Evolutionary conservation across 1,284 basidiomycete species (phyloP), one percentile per base, ranked within the genome.

Genomic region (Malassezia equina): DNA sequence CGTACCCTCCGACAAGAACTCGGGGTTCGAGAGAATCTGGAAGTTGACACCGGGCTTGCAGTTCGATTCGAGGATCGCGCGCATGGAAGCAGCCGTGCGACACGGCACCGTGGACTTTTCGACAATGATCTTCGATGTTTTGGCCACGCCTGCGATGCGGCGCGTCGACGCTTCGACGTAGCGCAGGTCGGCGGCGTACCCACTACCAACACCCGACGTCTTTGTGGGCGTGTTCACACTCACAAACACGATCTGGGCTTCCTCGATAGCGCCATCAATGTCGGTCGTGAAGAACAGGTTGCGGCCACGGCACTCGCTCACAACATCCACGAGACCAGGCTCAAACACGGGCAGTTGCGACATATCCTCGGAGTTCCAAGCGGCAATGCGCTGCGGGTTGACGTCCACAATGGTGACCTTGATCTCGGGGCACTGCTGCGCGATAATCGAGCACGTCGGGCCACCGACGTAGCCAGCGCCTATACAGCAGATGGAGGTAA

Each of bases 21-120:
- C 91, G 59, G 93, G 94, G 80, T 98, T 99, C 72, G 93, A 96
- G 61, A 99, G 84, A 73, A 99, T 98, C 76, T 98, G 90, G 75
- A 99, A 99, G 59, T 83, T 83, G 77, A 86, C 86, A 62, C 84
- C 84, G 51, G 86, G 84, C 75, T 85, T 88, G 51, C 90, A 91
- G 81, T 98, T 98, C 67, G 93, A 89, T 77, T 96, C 91, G 61
- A 98, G 84, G 76, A 98, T 95, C 55, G 88, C 93, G 69, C 91
- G 86, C 93, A 98, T 99, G 24, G 90, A 93, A 76, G 94, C 88
- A 58, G 93, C 93, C 8, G 93, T 99, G 62, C 93, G 84, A 79
- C 91, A 96, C 32, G 93, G 93, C 25, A 99, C 93, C 3, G 93
- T 99, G 17, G 93, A 98, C 78, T 99, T 99, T 75, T 99, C 94